Evolutionary conservation across 768 basidiomycete genomes (phyloP).

Genomic region (Thelephora ganbajun): DNA sequence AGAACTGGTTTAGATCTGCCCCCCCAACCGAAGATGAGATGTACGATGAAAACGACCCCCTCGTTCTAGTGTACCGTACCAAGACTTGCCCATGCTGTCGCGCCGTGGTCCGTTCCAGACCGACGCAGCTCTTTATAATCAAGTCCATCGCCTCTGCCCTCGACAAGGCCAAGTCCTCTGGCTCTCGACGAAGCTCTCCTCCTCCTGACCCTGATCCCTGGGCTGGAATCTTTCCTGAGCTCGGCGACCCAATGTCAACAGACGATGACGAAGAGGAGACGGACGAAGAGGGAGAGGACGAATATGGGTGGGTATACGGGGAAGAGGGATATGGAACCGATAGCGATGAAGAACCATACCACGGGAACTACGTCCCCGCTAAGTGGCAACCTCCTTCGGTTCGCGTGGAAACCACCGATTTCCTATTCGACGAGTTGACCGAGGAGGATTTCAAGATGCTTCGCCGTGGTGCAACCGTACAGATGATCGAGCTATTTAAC

Average conservation of each 20-base stretch:
- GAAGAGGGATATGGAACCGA: constrained; percentile 14
- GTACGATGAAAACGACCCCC: constrained; percentile 24
- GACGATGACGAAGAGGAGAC: constrained; percentile 18
- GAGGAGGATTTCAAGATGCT: constrained; percentile 28
- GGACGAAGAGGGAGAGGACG: constrained; percentile 16
- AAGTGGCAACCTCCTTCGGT: constrained; percentile 47
- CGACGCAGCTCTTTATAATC: constrained; percentile 56
- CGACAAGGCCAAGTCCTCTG: constrained; percentile 25
- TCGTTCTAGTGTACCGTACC: constrained; percentile 38
- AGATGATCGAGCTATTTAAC: constrained; percentile 41
- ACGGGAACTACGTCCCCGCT: constrained; percentile 28
- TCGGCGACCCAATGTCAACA: constrained; percentile 17
- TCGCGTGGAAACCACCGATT: constrained; percentile 20
- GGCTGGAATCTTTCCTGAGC: constrained; percentile 49
- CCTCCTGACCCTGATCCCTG: constrained; percentile 45
- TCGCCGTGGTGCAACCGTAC: constrained; percentile 43
- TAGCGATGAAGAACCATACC: constrained; percentile 19
- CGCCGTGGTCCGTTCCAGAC: constrained; percentile 37
- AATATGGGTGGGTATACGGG: constrained; percentile 15
- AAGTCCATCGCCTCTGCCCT: constrained; percentile 42
- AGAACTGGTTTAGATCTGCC: constrained; percentile 67
- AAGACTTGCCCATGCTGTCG: constrained; percentile 71
- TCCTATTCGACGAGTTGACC: constrained; percentile 20
- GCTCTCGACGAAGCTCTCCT: constrained; percentile 14
- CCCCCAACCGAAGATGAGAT: constrained; percentile 35